phyloP scores from a whole-genome alignment of 257 asterid species.

The Rubia yunnanensis region DNA sequence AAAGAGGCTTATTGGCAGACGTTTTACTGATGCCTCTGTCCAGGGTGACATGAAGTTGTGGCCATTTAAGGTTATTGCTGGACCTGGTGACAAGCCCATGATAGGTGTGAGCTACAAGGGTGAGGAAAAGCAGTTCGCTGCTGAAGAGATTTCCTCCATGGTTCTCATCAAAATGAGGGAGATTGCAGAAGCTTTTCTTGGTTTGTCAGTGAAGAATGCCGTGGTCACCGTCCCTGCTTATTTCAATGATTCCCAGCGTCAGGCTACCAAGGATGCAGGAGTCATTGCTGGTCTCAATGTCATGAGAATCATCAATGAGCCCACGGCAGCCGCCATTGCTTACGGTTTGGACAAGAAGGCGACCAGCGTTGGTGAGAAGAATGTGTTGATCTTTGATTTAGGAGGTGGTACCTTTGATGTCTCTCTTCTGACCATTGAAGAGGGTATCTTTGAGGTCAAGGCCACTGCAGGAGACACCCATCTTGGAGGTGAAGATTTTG shows the following conservation, averaged over 20 bases:
- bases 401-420: constrained; percentile 91
- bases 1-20: constrained; percentile 69
- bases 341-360: constrained; percentile 85
- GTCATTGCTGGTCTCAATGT: constrained; percentile 75
- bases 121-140: constrained; percentile 73
- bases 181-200: constrained; percentile 73
- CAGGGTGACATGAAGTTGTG: constrained; percentile 65
- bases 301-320: constrained; percentile 77
- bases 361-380: constrained; percentile 73
- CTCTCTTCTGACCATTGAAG: constrained; percentile 35
- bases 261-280: constrained; percentile 90
- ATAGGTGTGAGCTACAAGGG: constrained; percentile 67
- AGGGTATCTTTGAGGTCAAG: constrained; percentile 41
- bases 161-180: constrained; percentile 70
- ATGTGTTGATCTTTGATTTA: constrained; percentile 68
- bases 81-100: constrained; percentile 83
- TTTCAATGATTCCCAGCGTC: constrained; percentile 80
- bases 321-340: constrained; percentile 90
- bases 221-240: constrained; percentile 82
- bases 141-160: constrained; percentile 91
- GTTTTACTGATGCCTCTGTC: constrained; percentile 55
- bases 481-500: constrained; percentile 79
- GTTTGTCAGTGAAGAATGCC: constrained; percentile 61
- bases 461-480: constrained; percentile 51
- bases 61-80: constrained; percentile 72